A percentile compares a stretch with the other conserved stretches of the same genome.
These are phyloP conservation scores for Chenopodium berlandieri DNA, from an alignment of 148 eudicot species.

Conservation along the genomic window DNA sequence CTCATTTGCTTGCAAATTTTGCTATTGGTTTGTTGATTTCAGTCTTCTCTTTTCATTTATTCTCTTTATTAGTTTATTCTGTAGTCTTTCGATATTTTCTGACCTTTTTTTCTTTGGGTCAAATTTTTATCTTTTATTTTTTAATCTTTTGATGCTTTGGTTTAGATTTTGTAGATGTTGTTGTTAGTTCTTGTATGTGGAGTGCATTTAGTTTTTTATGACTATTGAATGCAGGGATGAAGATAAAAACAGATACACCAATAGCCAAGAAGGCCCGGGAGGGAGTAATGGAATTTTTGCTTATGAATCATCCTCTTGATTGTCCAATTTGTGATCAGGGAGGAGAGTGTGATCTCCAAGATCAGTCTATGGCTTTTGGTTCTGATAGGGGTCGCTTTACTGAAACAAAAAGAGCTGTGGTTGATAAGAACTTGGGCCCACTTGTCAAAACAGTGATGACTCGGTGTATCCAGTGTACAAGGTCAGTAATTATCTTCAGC, in stretches of 20 bases:
- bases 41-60: not conserved
- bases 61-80: not conserved
- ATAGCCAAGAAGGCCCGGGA: constrained; percentile 97
- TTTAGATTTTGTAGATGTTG: no score
- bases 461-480: constrained; percentile 95
- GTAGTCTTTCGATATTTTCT: not conserved
- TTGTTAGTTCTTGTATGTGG: not conserved
- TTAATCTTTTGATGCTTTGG: not conserved
- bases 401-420: constrained; percentile 96
- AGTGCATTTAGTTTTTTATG: not conserved
- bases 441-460: constrained; percentile 99
- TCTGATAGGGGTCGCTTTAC: constrained; percentile 97
- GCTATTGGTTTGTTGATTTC: not conserved
- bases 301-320: constrained; percentile 98
- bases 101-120: not conserved
- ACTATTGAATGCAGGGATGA: constrained; percentile 63
- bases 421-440: constrained; percentile 96
- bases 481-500: constrained; percentile 39
- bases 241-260: constrained; percentile 96
- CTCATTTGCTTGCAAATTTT: not conserved
- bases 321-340: constrained; percentile 99
- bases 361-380: constrained; percentile 99
- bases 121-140: not conserved
- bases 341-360: constrained; percentile 99
- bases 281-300: constrained; percentile 96